Percentiles rank a stretch among this genome's conserved stretches.
Conservation (phyloP, 1,284 basidiomycete genomes). For the Cutaneotrichosporon cutaneum region DNA sequence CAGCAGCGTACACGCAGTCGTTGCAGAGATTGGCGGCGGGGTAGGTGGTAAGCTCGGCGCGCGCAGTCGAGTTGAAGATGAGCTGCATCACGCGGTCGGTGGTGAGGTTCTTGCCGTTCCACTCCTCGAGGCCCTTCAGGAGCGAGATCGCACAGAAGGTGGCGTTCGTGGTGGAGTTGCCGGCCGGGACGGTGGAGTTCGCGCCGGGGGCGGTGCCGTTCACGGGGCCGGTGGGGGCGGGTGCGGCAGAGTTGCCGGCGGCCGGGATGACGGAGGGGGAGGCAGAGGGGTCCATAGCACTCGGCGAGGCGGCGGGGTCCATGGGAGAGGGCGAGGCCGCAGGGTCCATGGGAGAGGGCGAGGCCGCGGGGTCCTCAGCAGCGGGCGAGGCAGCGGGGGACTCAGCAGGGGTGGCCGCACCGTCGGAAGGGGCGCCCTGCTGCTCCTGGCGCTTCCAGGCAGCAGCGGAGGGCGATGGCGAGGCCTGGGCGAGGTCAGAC, state of each 20-base stretch:
- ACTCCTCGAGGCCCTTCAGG: constrained; percentile 37
- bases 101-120: constrained; percentile 30
- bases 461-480: neutral
- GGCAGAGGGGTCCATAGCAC: neutral
- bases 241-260: neutral
- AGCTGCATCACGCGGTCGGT: constrained; percentile 23
- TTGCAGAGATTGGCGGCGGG: constrained; percentile 39
- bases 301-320: neutral
- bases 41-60: constrained; percentile 26
- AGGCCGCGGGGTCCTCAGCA: no score
- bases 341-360: neutral
- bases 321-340: neutral
- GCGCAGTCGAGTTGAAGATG: constrained; percentile 29
- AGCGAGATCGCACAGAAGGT: constrained; percentile 46
- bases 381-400: no score
- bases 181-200: constrained; percentile 4
- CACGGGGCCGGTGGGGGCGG: neutral
- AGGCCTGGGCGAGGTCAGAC: neutral
- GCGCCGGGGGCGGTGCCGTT: constrained; percentile 3
- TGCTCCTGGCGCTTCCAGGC: constrained; percentile 1
- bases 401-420: neutral
- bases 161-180: constrained; percentile 16
- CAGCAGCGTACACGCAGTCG: constrained; percentile 48
- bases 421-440: neutral
- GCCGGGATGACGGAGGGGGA: neutral